phyloP scores from a whole-genome alignment of 108 stramenopile species.

The Nitzschia putrida region DNA sequence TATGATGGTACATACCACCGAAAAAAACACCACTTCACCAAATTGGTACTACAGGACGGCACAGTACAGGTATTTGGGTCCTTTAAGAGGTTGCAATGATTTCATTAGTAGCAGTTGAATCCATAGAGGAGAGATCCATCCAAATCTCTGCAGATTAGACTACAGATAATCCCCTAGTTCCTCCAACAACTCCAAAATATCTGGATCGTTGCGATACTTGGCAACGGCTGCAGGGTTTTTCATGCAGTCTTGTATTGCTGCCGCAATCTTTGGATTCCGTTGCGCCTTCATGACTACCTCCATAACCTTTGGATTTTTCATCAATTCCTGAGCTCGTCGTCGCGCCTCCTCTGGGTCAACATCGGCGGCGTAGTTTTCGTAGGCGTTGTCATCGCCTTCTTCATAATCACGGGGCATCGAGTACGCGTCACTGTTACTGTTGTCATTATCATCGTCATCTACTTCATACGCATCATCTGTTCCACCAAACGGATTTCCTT shows the following conservation, averaged over 20 bases:
- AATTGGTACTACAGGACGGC: too few species aligned
- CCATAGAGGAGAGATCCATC: too few species aligned
- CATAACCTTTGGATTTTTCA: conserved; percentile 80
- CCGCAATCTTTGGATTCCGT: conserved; percentile 63
- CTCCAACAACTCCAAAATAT: conserved; percentile 64
- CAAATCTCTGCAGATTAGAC: neutral
- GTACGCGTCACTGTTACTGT: too few species aligned
- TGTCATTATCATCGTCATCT: too few species aligned
- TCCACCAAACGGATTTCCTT: neutral
- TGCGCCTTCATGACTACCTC: conserved; percentile 77
- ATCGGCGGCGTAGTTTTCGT: too few species aligned
- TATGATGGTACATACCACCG: too few species aligned
- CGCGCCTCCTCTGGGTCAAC: neutral
- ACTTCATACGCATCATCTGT: neutral
- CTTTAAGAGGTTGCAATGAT: too few species aligned
- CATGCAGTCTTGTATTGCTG: conserved; percentile 84
- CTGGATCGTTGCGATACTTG: conserved; percentile 84
- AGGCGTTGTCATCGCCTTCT: too few species aligned
- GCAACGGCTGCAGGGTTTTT: conserved; percentile 77
- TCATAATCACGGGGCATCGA: too few species aligned
- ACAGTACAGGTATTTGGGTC: too few species aligned
- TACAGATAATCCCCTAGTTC: conserved; percentile 69
- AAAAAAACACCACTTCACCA: too few species aligned
- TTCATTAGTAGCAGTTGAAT: too few species aligned
- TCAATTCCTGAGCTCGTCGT: conserved; percentile 68